A percentile compares a stretch with the other conserved stretches of the same genome.
phyloP scores from a whole-genome alignment of 495 filamentous ascomycete species.

The Podospora anserina region DNA sequence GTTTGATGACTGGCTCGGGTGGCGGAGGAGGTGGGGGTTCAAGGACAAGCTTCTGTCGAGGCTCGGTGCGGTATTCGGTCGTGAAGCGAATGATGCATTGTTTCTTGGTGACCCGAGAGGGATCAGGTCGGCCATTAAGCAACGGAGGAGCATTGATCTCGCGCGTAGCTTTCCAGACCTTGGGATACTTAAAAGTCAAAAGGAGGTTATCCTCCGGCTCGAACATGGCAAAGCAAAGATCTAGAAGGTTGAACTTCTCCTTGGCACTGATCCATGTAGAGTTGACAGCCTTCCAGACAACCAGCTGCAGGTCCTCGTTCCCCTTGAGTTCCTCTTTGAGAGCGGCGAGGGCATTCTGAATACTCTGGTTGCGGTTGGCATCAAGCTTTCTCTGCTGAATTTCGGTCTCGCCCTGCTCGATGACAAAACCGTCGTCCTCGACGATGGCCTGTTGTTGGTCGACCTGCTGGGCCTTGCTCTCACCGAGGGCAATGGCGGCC shows the following conservation, averaged over 20 bases:
- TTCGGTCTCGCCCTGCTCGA: conserved; percentile 64
- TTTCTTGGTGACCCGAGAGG: conserved; percentile 18
- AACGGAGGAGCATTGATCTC: conserved; percentile 13
- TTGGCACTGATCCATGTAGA: conserved; percentile 60
- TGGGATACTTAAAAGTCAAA: conserved; percentile 64
- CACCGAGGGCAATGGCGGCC: conserved; percentile 76
- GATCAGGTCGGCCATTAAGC: background rate
- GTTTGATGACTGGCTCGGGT: conserved; percentile 29
- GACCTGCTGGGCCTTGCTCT: conserved; percentile 39
- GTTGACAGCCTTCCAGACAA: conserved; percentile 75
- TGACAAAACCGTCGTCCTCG: conserved; percentile 63
- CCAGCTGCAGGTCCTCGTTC: conserved; percentile 59
- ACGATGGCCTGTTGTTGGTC: conserved; percentile 24
- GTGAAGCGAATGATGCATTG: conserved; percentile 34
- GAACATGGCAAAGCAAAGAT: conserved; percentile 73
- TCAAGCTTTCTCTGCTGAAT: conserved; percentile 66
- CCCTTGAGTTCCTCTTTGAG: conserved; percentile 67
- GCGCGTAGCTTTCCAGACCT: conserved; percentile 65
- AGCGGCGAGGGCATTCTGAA: conserved; percentile 69
- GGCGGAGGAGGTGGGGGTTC: conserved; percentile 21
- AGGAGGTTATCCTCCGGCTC: conserved; percentile 59
- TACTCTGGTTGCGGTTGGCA: conserved; percentile 68
- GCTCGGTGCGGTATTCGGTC: conserved; percentile 32
- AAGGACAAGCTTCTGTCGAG: conserved; percentile 26
- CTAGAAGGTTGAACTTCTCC: conserved; percentile 75